Base-by-base conservation (phyloP, 2,329 filamentous ascomycete genomes). In the Cladosporium austrohemisphaericum region DNA sequence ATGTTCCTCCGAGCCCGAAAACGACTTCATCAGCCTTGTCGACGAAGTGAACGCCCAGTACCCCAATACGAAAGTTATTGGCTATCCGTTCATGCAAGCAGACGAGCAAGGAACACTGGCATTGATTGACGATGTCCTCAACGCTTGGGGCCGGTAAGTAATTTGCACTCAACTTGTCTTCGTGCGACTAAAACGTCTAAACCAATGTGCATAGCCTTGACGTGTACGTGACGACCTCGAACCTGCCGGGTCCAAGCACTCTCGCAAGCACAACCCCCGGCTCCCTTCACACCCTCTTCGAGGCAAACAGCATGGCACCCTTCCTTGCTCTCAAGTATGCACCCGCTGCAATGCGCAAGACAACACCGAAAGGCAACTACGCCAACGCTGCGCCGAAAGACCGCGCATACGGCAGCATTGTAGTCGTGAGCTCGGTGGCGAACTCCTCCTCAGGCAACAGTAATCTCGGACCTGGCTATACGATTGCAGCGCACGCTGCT, bases 271-370 rank as follows among this genome's bases (percentile, higher is more conserved):
- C 80, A 2, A 78, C 76, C 0, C 77, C 80, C 0, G 65, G 68
- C 9, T 78, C 81, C 57, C 67, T 84, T 11, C 72, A 76, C 59
- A 75, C 73, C 38, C 77, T 76, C 53, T 82, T 83, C 61, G 78
- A 83, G 58, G 76, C 78, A 2, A 81, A 83, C 58, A 73, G 73
- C 31, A 74, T 83, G 65, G 78, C 79, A 5, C 79, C 81, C 2
- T 84, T 84, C 69, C 83, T 81, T 57, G 80, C 80, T 1, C 70
- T 84, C 53, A 84, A 84, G 61, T 83, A 83, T 57, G 79, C 79
- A 0, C 79, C 80, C 0, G 75, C 79, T 2, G 81, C 81, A 1
- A 84, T 84, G 81, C 72, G 68, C 14, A 84, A 84, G 61, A 74
- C 76, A 5, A 76, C 76, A 0, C 70, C 74, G 0, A 76, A 77